phyloP scores from a whole-genome alignment of 257 asterid genomes.

The Primulina tabacum region DNA sequence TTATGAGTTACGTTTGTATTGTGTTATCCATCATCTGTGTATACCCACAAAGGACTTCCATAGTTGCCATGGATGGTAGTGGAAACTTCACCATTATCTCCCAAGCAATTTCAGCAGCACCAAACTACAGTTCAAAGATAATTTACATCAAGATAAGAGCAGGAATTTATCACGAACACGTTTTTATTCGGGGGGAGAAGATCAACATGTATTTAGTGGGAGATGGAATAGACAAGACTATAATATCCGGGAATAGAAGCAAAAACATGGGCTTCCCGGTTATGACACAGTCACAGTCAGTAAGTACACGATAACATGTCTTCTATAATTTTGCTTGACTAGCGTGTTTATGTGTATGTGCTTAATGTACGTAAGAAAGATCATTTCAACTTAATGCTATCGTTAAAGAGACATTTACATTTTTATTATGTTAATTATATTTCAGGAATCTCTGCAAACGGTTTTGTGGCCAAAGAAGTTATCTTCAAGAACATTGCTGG shows the following conservation, averaged over 20 bases:
- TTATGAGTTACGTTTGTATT: too few species aligned
- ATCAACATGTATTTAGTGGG: conserved; percentile 15
- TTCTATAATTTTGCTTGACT: too few species aligned
- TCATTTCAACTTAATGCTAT: background rate
- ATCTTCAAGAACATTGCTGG: background rate
- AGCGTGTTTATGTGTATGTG: background rate
- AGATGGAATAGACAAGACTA: conserved; percentile 11
- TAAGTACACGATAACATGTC: background rate
- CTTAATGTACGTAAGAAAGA: background rate
- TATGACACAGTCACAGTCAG: background rate
- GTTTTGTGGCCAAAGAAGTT: background rate
- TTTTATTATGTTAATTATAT: too few species aligned
- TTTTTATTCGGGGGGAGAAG: background rate
- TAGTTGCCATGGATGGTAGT: background rate
- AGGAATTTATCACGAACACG: background rate
- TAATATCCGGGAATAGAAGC: conserved; percentile 3
- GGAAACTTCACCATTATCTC: background rate
- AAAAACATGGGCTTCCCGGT: background rate
- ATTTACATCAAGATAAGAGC: background rate
- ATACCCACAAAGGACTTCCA: background rate
- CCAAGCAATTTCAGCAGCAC: background rate
- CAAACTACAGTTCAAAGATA: background rate
- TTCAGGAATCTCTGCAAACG: background rate
- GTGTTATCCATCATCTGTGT: background rate
- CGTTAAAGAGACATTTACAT: too few species aligned